Evolutionary conservation across 78 protist species (phyloP).

Genomic region (Monosiga brevicollis): DNA sequence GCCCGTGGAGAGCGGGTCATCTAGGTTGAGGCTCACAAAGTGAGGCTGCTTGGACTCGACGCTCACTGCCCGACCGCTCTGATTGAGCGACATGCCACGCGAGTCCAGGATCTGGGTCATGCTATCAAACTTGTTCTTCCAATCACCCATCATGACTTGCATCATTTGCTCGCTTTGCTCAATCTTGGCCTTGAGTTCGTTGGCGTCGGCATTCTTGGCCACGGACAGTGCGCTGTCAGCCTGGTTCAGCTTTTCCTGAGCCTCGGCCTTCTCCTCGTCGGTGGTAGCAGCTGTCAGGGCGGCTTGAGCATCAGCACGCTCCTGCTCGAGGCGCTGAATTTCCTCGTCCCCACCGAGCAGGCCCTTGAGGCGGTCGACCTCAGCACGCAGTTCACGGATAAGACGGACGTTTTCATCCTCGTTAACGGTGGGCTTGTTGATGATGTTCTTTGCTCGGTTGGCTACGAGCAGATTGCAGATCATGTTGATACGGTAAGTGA

Average conservation of each 20-base stretch:
- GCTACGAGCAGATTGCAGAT: neutral
- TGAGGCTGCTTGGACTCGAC: conserved; percentile 41
- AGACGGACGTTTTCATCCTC: conserved; percentile 26
- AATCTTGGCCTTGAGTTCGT: neutral
- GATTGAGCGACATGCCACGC: conserved; percentile 14
- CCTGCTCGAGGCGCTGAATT: neutral
- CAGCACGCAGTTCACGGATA: conserved; percentile 45
- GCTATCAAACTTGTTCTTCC: neutral
- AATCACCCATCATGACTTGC: neutral
- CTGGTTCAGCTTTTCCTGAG: neutral
- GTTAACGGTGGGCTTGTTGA: conserved; percentile 19
- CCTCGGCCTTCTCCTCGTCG: neutral
- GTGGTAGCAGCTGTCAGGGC: neutral
- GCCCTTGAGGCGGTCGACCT: neutral
- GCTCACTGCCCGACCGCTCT: conserved; percentile 37
- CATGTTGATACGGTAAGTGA: no score
- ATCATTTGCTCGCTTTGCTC: neutral
- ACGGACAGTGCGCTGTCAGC: neutral
- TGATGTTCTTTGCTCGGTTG: conserved; percentile 29
- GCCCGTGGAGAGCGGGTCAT: conserved; percentile 60
- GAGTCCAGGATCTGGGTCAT: neutral
- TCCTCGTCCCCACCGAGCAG: neutral
- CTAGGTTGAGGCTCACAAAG: conserved; percentile 57
- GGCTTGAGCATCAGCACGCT: neutral
- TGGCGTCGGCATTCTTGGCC: neutral